Evolutionary conservation across 257 asterid species (phyloP), one percentile per base, ranked within the genome.

Genomic region (Avicennia marina): DNA sequence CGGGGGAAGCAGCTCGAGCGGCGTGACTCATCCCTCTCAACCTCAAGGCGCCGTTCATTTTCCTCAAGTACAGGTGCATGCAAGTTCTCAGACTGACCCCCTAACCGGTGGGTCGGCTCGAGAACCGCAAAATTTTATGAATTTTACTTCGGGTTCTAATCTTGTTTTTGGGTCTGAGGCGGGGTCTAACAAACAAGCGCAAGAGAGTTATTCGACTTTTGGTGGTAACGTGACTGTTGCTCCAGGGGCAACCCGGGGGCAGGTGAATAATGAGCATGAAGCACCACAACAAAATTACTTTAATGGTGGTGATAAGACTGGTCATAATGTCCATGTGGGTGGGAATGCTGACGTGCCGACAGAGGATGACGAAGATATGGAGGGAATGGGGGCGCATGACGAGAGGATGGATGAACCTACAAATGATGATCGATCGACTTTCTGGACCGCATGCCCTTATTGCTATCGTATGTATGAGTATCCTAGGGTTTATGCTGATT

Each of bases 371-470:
- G 69, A 39, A 29, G 57, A 70, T 32, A 26, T n/a, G 45, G 69
- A 38, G 39, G 56, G 18, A 40, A 43, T 40, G 52, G 67, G 43
- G 20, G 61, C 2, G 21, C 70, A 55, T n/a, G 74, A 48, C 61
- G 67, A 54, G 63, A 31, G 39, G 50, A 46, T 48, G 19, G 77
- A 73, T 40, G 77, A 11, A 0, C 50, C 72, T 4, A 52, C 50
- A 22, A 40, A 58, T 19, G 70, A 63, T 12, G 68, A 47, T 25
- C 68, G 38, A 5, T 44, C 44, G 8, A 62, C 75, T 62, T 78
- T 86, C 58, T 85, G 94, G 94, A 85, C 89, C 8, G 73, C 95
- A 0, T 88, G 96, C 27, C 95, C 96, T 2, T 85, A 88, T 53
- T 88, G 96, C 64, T 85, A 67, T 55, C 76, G 79, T 51, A 79